These are phyloP conservation scores for Phytophthora hybrid DNA, from an alignment of 352 stramenopile species.

Conservation along the genomic window DNA sequence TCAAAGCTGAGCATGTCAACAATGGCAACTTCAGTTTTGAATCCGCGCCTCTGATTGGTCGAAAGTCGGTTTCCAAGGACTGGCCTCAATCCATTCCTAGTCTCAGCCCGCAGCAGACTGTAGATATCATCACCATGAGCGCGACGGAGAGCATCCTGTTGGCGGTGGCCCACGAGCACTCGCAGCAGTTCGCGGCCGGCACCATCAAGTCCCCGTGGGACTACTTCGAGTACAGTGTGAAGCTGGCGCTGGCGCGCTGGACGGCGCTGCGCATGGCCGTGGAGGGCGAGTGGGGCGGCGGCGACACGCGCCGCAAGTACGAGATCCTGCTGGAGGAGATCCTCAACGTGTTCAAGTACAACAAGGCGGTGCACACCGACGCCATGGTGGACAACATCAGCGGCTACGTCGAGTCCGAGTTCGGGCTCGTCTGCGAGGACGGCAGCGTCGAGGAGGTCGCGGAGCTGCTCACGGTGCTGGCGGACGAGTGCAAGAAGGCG, in stretches of 20 bases:
- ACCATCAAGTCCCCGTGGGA: conserved; percentile 84
- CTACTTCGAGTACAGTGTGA: conserved; percentile 87
- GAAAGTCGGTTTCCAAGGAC: conserved; percentile 19
- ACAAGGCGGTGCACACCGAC: conserved; percentile 72
- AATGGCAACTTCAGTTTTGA: conserved; percentile 17
- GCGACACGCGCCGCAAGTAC: conserved; percentile 84
- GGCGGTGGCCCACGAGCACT: conserved; percentile 61
- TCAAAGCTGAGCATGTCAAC: conserved; percentile 8
- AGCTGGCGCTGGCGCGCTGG: conserved; percentile 80
- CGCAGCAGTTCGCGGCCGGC: conserved; percentile 53
- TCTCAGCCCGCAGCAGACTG: background rate
- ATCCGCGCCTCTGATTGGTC: conserved; percentile 19
- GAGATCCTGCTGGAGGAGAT: conserved; percentile 85
- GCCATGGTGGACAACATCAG: conserved; percentile 76
- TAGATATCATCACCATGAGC: conserved; percentile 33
- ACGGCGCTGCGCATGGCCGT: conserved; percentile 87
- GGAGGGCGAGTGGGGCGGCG: conserved; percentile 84
- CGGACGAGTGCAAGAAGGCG: conserved; percentile 83
- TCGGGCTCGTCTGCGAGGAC: conserved; percentile 83
- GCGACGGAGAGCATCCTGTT: conserved; percentile 63
- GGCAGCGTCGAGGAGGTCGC: conserved; percentile 78
- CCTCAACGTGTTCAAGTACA: conserved; percentile 84
- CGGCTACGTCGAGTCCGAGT: conserved; percentile 80
- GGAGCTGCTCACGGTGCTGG: conserved; percentile 68
- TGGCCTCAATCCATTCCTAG: conserved; percentile 27